A percentile compares a stretch with the other conserved stretches of the same genome.
Conservation (phyloP, 441 rosid species). For the Brassica hybrid region DNA sequence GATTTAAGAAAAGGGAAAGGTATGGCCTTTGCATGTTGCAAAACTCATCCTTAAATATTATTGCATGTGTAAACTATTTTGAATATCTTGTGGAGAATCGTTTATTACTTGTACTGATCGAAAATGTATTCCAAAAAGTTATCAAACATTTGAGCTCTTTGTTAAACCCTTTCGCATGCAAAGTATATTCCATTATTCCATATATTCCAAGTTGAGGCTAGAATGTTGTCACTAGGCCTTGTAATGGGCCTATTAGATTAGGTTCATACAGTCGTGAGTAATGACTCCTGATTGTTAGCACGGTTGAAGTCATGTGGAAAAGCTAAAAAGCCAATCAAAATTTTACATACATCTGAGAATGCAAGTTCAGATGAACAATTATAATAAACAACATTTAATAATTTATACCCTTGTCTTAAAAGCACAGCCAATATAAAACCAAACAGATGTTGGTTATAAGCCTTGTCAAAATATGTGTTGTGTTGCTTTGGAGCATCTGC, state of each 20-base stretch:
- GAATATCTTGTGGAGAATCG: slow-evolving; percentile 14
- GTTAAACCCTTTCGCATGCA: slow-evolving; percentile 28
- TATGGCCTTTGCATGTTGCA: slow-evolving; percentile 50
- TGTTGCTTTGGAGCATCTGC: slow-evolving; percentile 36
- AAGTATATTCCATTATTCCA: slow-evolving; percentile 36
- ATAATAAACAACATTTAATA: background rate
- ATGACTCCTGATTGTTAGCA: too few species aligned
- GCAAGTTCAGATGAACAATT: too few species aligned
- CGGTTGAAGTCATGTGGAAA: too few species aligned
- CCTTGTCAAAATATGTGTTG: slow-evolving; percentile 33
- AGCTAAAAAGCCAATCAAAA: too few species aligned
- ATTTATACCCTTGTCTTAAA: slow-evolving; percentile 13
- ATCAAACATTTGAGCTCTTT: slow-evolving; percentile 12
- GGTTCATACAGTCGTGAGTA: too few species aligned
- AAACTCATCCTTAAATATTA: slow-evolving; percentile 14
- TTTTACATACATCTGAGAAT: too few species aligned
- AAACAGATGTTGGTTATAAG: slow-evolving; percentile 7
- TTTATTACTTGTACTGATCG: slow-evolving; percentile 27
- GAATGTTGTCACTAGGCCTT: too few species aligned
- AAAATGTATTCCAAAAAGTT: slow-evolving; percentile 34
- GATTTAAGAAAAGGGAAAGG: slow-evolving; percentile 48
- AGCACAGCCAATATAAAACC: slow-evolving; percentile 16
- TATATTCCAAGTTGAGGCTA: background rate
- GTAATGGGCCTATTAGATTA: too few species aligned
- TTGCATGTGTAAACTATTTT: background rate